Evolutionary conservation across 1,284 basidiomycete genomes (phyloP), one percentile per base, ranked within the genome.

Genomic region (Laetiporus sulphureus): DNA sequence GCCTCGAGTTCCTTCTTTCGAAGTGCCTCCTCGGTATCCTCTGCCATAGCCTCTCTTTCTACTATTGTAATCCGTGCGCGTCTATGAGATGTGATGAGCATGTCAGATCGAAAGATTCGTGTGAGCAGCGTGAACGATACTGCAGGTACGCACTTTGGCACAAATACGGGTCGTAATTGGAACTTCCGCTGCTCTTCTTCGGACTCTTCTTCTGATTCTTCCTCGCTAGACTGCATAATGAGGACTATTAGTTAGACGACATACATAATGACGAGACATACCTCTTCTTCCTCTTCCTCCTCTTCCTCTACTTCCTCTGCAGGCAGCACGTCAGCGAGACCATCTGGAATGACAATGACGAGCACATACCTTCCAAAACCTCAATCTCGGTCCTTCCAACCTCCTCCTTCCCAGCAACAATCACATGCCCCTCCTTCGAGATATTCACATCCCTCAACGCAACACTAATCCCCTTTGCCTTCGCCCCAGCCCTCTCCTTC

Each of bases 141-240:
- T n/a, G n/a, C n/a, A n/a, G n/a, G 5, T 11, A 67, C 79, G 40
- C 58, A 91, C 90, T 94, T 95, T 41, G 90, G 87, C 11, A 95
- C 77, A 58, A 95, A 96, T 1, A 94, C 81, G 1, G 93, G 92
- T 49, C 91, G 78, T 62, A 92, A 89, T 52, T 75, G 68, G 49
- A 73, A 47, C 65, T 85, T 74, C 2, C 75, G 73, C 32, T 67
- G 56, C 47, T 75, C 67, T 53, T 80, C 78, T 41, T 81, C 82
- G 49, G 76, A 78, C 41, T 77, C 78, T 48, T 75, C 77, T 48
- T 79, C 80, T 0, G 78, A 83, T 38, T 81, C 82, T n/a, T 86
- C 77, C 65, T 86, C 84, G 55, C 83, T 84, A 32, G 83, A 83
- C 82, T 87, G 42, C 42, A 41, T 24, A 42, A 45, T 51, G 45